Base-by-base conservation (phyloP, 202 grass and related monocot species). In the Brachypodium distachyon region DNA sequence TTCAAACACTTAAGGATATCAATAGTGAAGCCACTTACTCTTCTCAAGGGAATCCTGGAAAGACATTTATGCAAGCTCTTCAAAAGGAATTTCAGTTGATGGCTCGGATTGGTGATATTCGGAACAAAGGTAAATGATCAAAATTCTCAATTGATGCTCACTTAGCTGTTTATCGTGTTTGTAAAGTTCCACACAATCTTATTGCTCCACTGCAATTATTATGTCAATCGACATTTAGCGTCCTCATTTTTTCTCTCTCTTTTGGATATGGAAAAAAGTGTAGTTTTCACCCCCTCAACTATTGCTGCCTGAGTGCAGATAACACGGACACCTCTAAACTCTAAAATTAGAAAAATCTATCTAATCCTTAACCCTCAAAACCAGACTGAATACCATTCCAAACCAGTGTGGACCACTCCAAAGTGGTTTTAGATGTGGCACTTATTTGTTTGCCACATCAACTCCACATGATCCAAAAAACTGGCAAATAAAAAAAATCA, bases 1-100 rank as follows among this genome's bases (percentile, higher is more conserved):
- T 98, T 85, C 89, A 98, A 84, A 92, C 78, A 52, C 81, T 98
- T 37, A 94, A 86, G 82, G 95, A 92, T 85, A 79, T 98, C 41
- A 86, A 88, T 82, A 72, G 22, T 83, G 89, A 90, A 81, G 36
- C 77, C 54, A 80, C 76, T 67, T 87, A 81, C 61, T 77, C 77
- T 82, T 88, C 80, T 84, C 73, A 87, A 44, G 84, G 77, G 62
- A 94, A 88, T 23, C 78, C 76, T 90, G 62, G 54, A 67, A 84
- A 71, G 81, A 97, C 88, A 39, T 92, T 98, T 81, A 87, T 98
- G 60, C 77, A 90, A 82, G 80, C 78, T 83, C 67, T 98, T 56
- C 87, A 94, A 72, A 90, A 70, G 70, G 87, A 98, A 39, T 98
- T 94, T 68, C 80, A 84, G 50, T 79, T 98, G 75, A 88, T 94